Percentiles rank a stretch among this genome's conserved stretches.
phyloP scores from a whole-genome alignment of 2,329 filamentous ascomycete species.

The Trichophyton benhamiae region DNA sequence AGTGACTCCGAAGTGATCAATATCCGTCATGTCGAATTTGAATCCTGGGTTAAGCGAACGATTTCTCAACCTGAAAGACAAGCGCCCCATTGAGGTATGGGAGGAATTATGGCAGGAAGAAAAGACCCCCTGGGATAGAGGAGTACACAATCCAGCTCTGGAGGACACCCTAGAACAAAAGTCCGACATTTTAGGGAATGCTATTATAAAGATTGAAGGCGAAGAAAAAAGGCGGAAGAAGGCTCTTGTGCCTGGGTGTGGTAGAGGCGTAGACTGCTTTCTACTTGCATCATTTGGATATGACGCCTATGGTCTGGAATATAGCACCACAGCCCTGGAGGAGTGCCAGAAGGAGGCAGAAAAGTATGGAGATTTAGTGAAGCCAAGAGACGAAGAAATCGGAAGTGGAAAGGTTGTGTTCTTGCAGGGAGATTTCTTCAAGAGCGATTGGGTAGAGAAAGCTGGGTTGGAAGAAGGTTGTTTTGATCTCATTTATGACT shows the following conservation, averaged over 20 bases:
- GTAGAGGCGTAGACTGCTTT: slow-evolving; percentile 67
- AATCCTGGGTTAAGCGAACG: slow-evolving; percentile 18
- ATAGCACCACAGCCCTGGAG: slow-evolving; percentile 40
- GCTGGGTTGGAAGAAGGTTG: slow-evolving; percentile 22
- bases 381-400: slow-evolving; percentile 22
- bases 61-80: slow-evolving; percentile 32
- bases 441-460: slow-evolving; percentile 30
- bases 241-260: slow-evolving; percentile 71
- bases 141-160: slow-evolving; percentile 47
- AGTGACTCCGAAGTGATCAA: not conserved
- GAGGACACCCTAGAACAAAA: slow-evolving; percentile 39
- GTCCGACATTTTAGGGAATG: slow-evolving; percentile 23
- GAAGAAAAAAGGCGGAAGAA: slow-evolving; percentile 30
- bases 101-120: slow-evolving; percentile 44
- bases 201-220: slow-evolving; percentile 6
- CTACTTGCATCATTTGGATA: slow-evolving; percentile 64
- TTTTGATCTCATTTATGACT: slow-evolving; percentile 48
- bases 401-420: slow-evolving; percentile 31
- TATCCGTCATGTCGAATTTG: slow-evolving; percentile 5
- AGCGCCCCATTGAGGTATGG: slow-evolving; percentile 39
- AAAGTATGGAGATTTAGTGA: slow-evolving; percentile 25
- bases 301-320: slow-evolving; percentile 64
- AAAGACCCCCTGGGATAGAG: slow-evolving; percentile 48
- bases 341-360: slow-evolving; percentile 27
- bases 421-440: slow-evolving; percentile 35